phyloP scores from a whole-genome alignment of 768 basidiomycete genomes.

The Russula ochroleuca region DNA sequence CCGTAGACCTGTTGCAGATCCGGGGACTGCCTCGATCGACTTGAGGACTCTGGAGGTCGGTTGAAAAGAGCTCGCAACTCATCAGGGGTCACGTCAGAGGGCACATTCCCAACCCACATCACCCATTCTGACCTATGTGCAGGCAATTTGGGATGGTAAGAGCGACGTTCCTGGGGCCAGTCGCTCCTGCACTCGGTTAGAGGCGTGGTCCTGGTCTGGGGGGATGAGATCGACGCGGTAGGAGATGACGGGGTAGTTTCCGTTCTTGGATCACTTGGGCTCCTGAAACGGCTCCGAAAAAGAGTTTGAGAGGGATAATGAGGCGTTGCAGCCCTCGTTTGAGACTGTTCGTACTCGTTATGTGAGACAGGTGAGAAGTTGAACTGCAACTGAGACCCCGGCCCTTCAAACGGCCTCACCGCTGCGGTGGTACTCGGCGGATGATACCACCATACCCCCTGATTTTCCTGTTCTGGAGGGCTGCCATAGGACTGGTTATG shows the following conservation, averaged over 20 bases:
- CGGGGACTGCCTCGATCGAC: conserved; percentile 12
- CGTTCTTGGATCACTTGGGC: background rate
- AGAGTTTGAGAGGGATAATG: background rate
- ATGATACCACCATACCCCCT: conserved; percentile 53
- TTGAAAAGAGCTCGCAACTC: conserved; percentile 87
- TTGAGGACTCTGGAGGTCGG: conserved; percentile 28
- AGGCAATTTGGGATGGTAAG: conserved; percentile 69
- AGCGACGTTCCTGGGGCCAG: conserved; percentile 38
- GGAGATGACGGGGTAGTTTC: background rate
- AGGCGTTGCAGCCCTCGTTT: background rate
- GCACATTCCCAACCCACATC: conserved; percentile 96
- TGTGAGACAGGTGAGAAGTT: conserved; percentile 27
- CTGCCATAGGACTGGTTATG: conserved; percentile 34
- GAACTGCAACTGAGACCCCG: conserved; percentile 36
- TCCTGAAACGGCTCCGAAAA: background rate
- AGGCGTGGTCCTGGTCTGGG: background rate
- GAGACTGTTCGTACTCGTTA: conserved; percentile 11
- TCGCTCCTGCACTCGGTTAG: background rate
- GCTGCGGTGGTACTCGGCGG: conserved; percentile 25
- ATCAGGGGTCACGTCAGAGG: conserved; percentile 73
- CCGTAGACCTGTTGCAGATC: conserved; percentile 31
- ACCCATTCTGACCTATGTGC: conserved; percentile 84
- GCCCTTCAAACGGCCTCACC: conserved; percentile 31
- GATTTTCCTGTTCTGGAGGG: conserved; percentile 39
- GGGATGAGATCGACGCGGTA: background rate